Evolutionary conservation across 768 basidiomycete species (phyloP), one percentile per base, ranked within the genome.

Genomic region (Chiua virens): DNA sequence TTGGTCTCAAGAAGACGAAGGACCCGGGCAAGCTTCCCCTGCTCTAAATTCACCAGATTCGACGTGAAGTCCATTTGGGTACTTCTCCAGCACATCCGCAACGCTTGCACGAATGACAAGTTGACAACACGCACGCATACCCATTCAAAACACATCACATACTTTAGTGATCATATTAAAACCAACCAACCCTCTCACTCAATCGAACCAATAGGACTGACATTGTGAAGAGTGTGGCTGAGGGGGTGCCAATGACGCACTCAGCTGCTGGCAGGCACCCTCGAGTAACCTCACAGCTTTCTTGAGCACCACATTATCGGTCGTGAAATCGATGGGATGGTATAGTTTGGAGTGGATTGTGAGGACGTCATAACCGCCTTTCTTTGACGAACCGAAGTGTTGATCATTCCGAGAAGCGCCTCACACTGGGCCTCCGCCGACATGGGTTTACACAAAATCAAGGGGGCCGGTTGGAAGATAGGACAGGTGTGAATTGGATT

Each of bases 321-420:
- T 48, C 9, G 54, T 51, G 17, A 55, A 54, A 44, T 65, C 64
- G 4, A 65, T 46, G 22, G 64, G 65, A 38, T 66, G 64, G 28
- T 45, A 55, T 11, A 34, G 14, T 32, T 56, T 53, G 4, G 62
- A 61, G 28, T 65, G 50, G 22, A 64, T 56, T 8, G 65, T 64
- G 36, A 65, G 64, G n/a, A 64, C 59, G 4, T 58, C 44, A 11
- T 57, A 28, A 1, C 52, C 57, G 0, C 45, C 51, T 27, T 65
- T 64, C 43, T 60, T 66, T 63, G 56, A 9, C 55, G 62, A 18
- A 67, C 59, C 10, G 71, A 59, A 1, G 53, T 49, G 34, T 60
- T 65, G 56, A 71, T 67, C 17, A 71, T 66, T 5, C 54, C 58
- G 39, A 72, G 61, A 40, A 71, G 61, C 2, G 61, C 60, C 45